Evolutionary conservation across 2,329 filamentous ascomycete genomes (phyloP), one percentile per base, ranked within the genome.

Genomic region (Beauveria varroae): DNA sequence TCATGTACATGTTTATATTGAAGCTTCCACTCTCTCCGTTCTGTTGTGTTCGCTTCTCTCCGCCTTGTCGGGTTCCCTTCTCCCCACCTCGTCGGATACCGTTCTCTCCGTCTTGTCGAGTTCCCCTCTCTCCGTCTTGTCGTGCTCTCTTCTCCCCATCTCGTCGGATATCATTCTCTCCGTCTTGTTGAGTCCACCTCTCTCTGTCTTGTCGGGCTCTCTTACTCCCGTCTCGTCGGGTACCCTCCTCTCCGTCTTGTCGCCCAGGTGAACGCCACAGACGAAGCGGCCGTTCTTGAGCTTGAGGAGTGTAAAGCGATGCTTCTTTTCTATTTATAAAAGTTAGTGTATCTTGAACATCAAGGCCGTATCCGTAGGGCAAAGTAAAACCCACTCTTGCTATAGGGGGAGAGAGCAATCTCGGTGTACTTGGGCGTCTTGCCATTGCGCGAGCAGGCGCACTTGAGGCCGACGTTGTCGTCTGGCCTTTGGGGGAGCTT

Each of bases 221-320:
- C 28, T 10, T 30, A 10, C 10, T 3, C 10, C 30, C 4, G 10
- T 12, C 30, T 34, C 30, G 30, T 34, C 10, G 30, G 30, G 30
- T 34, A 12, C 10, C 30, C 8, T 34, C 3, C 22, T 30, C 22
- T 24, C 43, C 2, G 26, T 37, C 47, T 52, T 59, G 34, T 37
- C 37, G 24, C 56, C 56, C 10, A 24, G 22, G 56, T 59, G 46
- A 28, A 24, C 18, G 24, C 56, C 46, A 24, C 56, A 59, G 56
- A 59, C 56, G 34, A 59, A 51, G 56, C 46, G 56, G n/a, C 46
- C 46, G 10, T 59, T 47, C 16, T 52, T 34, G 18, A 59, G 37
- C 44, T 46, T 50, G 46, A 51, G 18, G 12, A 16, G 34, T 14
- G 34, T 37, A 14, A 5, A 5, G 12, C 30, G 30, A 14, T 14